Conservation (phyloP, 768 basidiomycete genomes). For the Podaxis carcinomalis region DNA sequence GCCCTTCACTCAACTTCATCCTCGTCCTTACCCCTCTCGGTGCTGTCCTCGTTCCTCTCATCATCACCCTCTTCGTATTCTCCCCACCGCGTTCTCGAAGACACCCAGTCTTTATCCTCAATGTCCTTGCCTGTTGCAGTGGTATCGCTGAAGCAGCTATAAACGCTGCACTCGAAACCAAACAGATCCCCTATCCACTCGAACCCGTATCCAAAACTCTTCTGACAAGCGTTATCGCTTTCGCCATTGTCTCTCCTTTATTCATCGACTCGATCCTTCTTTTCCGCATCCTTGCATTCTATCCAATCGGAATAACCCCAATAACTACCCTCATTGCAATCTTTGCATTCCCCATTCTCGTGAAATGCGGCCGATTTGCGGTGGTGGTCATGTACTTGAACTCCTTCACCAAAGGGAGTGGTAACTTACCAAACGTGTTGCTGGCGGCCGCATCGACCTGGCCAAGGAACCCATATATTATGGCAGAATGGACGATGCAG, state of each 20-base stretch:
- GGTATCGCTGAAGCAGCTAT: slow-evolving; percentile 23
- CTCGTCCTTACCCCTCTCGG: slow-evolving; percentile 26
- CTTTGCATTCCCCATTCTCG: slow-evolving; percentile 21
- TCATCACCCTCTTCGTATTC: slow-evolving; percentile 27
- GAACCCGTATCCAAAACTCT: slow-evolving; percentile 14
- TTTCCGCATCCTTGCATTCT: slow-evolving; percentile 32
- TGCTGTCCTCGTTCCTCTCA: slow-evolving; percentile 27
- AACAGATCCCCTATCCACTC: slow-evolving; percentile 16
- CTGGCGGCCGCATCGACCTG: neutral
- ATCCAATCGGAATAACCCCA: slow-evolving; percentile 20
- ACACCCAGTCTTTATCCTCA: slow-evolving; percentile 28
- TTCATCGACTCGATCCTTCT: slow-evolving; percentile 34
- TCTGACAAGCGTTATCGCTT: slow-evolving; percentile 17
- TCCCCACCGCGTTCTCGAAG: slow-evolving; percentile 23
- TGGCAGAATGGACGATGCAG: slow-evolving; percentile 29
- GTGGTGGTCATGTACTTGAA: slow-evolving; percentile 17
- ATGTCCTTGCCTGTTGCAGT: slow-evolving; percentile 22
- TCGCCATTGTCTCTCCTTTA: slow-evolving; percentile 26
- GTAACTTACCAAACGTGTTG: neutral
- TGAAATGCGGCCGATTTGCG: slow-evolving; percentile 26
- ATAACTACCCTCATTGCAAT: slow-evolving; percentile 16
- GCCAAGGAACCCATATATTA: neutral
- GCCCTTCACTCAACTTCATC: slow-evolving; percentile 18
- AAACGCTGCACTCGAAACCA: slow-evolving; percentile 18
- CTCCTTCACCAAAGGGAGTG: neutral